Evolutionary conservation across 805 yeast species (phyloP), one percentile per base, ranked within the genome.

Genomic region (Candida ulmi): DNA sequence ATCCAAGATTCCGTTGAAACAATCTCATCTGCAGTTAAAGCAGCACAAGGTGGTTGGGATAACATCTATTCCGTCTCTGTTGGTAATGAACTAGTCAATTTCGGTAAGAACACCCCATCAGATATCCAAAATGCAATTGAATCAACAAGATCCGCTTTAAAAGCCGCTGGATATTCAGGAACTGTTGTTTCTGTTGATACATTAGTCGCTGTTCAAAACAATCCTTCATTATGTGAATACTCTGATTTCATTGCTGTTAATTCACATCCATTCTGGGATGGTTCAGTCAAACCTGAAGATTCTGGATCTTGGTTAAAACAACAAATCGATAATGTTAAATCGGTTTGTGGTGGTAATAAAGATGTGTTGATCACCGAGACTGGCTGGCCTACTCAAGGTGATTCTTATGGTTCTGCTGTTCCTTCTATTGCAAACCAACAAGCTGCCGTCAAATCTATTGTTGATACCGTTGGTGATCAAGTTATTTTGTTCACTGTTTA

Each of bases 381-480:
- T 37, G 87, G 87, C 31, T 80, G 87, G 87, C 87, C 86, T 51
- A 71, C 82, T 13, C 52, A 67, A 50, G 86, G 87, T 54, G 58
- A 65, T 46, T 51, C 71, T 42, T 72, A 66, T 50, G 80, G 80
- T 41, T 44, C 47, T 35, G 77, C 80, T 48, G 78, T 78, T 27
- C 84, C 85, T 34, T 73, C 80, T 17, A 48, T 48, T 25, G 58
- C 50, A 5, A 74, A 79, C 64, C 85, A 80, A 58, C 55, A 62
- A 18, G 47, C 65, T 11, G 82, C 83, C 11, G 52, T 80, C 35
- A 56, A 71, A 45, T 63, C 77, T 41, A 74, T 80, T 40, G 71
- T 66, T 21, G 54, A 62, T 5, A 44, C 59, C 1, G 66, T 74
- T 43, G 79, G 73, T 28, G 64, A 63, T 45, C 70, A 71, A 50